These are phyloP conservation scores for Sistotremastrum suecicum DNA, from an alignment of 768 basidiomycete genomes.

Conservation along the genomic window DNA sequence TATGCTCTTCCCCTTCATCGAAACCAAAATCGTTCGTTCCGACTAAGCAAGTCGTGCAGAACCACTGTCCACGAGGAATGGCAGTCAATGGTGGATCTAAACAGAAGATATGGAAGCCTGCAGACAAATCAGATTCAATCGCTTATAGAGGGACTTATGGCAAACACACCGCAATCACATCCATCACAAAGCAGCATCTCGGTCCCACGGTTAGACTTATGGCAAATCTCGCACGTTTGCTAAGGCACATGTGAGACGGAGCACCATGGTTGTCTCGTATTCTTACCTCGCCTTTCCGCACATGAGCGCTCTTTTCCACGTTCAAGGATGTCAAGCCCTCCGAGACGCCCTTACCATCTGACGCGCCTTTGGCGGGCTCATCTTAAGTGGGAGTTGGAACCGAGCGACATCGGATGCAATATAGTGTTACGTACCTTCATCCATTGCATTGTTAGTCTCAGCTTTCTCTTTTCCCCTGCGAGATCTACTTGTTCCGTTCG, in stretches of 20 bases:
- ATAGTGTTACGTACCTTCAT: background rate
- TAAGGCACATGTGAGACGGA: conserved; percentile 14
- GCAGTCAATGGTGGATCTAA: conserved; percentile 76
- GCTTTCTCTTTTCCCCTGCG: conserved; percentile 3
- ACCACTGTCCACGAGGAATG: conserved; percentile 94
- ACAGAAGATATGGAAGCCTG: conserved; percentile 96
- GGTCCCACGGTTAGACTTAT: conserved; percentile 74
- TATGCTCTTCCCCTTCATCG: conserved; percentile 95
- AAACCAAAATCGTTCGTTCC: conserved; percentile 96
- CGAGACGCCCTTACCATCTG: too few species aligned
- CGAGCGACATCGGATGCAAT: too few species aligned
- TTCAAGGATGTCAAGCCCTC: background rate
- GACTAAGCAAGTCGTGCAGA: conserved; percentile 81
- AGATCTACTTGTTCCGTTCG: conserved; percentile 21
- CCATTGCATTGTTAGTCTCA: background rate
- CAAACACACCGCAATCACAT: conserved; percentile 56
- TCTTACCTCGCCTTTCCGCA: conserved; percentile 26
- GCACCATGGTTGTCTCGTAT: conserved; percentile 12
- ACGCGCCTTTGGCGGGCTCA: too few species aligned
- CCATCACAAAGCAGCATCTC: conserved; percentile 89
- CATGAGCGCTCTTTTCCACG: background rate
- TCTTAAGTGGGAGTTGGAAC: too few species aligned
- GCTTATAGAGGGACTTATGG: background rate
- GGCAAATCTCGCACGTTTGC: conserved; percentile 90
- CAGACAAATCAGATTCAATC: conserved; percentile 7